Evolutionary conservation across 2,329 filamentous ascomycete species (phyloP).

Genomic region (Colletotrichum sp.): DNA sequence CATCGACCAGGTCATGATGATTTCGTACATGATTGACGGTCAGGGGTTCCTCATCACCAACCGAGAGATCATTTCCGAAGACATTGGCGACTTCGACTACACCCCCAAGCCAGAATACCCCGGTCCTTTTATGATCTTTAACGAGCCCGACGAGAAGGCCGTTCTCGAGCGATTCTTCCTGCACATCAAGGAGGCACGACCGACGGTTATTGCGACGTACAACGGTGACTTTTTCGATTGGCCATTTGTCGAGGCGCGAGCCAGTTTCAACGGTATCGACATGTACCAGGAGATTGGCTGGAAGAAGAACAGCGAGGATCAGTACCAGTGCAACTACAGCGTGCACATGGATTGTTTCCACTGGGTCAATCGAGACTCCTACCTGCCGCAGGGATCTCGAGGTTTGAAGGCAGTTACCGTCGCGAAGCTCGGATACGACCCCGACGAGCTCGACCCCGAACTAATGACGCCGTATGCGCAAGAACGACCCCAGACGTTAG

Average conservation of each 20-base stretch:
- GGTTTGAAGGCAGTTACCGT: constrained; percentile 97
- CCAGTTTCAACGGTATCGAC: constrained; percentile 93
- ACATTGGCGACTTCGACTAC: constrained; percentile 98
- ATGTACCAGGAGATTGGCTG: constrained; percentile 99
- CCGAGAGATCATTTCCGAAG: constrained; percentile 94
- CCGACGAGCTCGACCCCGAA: constrained; percentile 96
- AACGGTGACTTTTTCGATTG: constrained; percentile 99
- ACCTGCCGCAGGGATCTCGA: constrained; percentile 94
- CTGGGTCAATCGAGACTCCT: constrained; percentile 99
- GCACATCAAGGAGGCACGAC: constrained; percentile 92
- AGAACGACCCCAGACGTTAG: constrained; percentile 90
- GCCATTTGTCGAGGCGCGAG: constrained; percentile 95
- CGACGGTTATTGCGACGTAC: constrained; percentile 99
- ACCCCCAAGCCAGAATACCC: constrained; percentile 96
- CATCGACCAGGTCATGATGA: constrained; percentile 99
- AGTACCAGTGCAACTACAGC: constrained; percentile 95
- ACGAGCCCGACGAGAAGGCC: constrained; percentile 91
- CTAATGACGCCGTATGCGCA: constrained; percentile 93
- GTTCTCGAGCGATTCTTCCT: constrained; percentile 91
- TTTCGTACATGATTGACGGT: constrained; percentile 99
- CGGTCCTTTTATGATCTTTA: constrained; percentile 97
- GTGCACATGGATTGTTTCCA: constrained; percentile 99
- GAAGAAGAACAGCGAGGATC: constrained; percentile 92
- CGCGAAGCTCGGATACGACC: constrained; percentile 97
- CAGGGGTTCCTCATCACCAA: constrained; percentile 98